A percentile compares a stretch with the other conserved stretches of the same genome.
These are phyloP conservation scores for Phytopythium montanum DNA, from an alignment of 352 stramenopile genomes.

Conservation along the genomic window DNA sequence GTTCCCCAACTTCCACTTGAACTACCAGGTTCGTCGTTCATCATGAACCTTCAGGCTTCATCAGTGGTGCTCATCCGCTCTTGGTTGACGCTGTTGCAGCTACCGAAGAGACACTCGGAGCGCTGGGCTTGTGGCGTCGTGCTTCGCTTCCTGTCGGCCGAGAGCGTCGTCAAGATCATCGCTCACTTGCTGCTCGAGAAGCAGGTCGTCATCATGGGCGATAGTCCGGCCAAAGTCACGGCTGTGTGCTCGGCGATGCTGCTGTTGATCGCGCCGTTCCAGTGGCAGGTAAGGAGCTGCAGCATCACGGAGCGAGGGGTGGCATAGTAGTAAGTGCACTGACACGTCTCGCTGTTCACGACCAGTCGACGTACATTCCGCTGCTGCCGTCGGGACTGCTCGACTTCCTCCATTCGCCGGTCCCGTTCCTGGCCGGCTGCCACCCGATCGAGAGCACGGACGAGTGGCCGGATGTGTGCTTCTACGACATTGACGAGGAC, in stretches of 20 bases:
- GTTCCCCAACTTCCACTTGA: conserved; percentile 56
- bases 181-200: conserved; percentile 73
- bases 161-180: conserved; percentile 69
- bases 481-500: conserved; percentile 76
- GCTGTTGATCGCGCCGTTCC: conserved; percentile 71
- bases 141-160: conserved; percentile 48
- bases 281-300: conserved; percentile 53
- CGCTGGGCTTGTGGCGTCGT: conserved; percentile 69
- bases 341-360: not conserved
- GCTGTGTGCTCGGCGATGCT: conserved; percentile 68
- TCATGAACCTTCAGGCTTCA: conserved; percentile 57
- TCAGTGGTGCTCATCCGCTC: conserved; percentile 26
- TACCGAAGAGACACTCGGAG: conserved; percentile 65
- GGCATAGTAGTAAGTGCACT: not conserved
- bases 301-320: not conserved
- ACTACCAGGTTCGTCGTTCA: conserved; percentile 72
- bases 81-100: conserved; percentile 15
- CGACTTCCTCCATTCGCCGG: conserved; percentile 82
- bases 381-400: conserved; percentile 62
- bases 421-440: conserved; percentile 75
- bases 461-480: conserved; percentile 81
- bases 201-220: conserved; percentile 76
- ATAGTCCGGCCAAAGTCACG: conserved; percentile 58
- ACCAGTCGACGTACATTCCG: conserved; percentile 82
- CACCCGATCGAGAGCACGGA: conserved; percentile 55